Conservation (phyloP, 768 basidiomycete genomes). For the Mycena crocata region DNA sequence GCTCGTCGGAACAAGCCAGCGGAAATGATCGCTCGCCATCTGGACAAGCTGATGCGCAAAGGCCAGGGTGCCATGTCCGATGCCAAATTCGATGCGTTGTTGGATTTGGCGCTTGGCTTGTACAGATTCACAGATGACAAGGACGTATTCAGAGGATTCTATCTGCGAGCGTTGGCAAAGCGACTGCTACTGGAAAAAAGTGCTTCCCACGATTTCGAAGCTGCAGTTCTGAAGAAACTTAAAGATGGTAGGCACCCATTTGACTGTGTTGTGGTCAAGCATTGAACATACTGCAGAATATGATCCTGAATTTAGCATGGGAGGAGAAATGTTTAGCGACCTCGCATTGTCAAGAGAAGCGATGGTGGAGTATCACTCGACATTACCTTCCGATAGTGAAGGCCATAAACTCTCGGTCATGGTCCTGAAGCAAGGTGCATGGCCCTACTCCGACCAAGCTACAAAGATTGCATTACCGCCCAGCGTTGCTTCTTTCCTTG, state of each 20-base stretch:
- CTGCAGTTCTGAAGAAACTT: slow-evolving; percentile 84
- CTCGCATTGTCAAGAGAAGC: slow-evolving; percentile 80
- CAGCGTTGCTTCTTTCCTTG: slow-evolving; percentile 50
- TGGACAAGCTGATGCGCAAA: slow-evolving; percentile 88
- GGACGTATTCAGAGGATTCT: slow-evolving; percentile 94
- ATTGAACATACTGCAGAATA: slow-evolving; percentile 67
- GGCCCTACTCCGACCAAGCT: slow-evolving; percentile 79
- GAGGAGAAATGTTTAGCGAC: slow-evolving; percentile 96
- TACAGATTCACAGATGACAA: slow-evolving; percentile 93
- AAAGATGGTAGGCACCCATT: slow-evolving; percentile 67
- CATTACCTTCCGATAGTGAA: slow-evolving; percentile 50
- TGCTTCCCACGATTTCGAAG: slow-evolving; percentile 90
- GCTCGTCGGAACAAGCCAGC: slow-evolving; percentile 85
- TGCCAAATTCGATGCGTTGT: slow-evolving; percentile 66
- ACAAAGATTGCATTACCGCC: slow-evolving; percentile 64
- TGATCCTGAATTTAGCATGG: slow-evolving; percentile 94
- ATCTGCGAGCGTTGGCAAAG: slow-evolving; percentile 89
- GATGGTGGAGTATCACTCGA: slow-evolving; percentile 72
- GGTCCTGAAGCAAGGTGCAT: slow-evolving; percentile 89
- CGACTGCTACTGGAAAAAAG: slow-evolving; percentile 85
- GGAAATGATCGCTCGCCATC: slow-evolving; percentile 92
- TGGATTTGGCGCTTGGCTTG: slow-evolving; percentile 77
- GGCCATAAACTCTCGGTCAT: slow-evolving; percentile 73
- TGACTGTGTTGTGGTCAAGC: background rate
- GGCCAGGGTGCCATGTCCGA: slow-evolving; percentile 82